Evolutionary conservation across 2,329 filamentous ascomycete species (phyloP).

Genomic region (Arthrobotrys iridis): DNA sequence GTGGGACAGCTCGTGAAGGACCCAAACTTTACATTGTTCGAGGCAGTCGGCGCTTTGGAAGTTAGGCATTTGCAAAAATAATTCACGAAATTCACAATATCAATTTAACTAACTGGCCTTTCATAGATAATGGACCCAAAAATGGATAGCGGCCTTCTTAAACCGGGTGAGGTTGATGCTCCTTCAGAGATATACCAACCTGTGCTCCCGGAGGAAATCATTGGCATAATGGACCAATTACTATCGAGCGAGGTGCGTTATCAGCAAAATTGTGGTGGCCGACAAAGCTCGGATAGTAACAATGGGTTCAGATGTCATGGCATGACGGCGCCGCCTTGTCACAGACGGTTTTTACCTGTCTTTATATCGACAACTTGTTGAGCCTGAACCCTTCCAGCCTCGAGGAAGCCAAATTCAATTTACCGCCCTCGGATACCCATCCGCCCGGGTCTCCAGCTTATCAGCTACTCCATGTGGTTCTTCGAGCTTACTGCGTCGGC

Average conservation of each 20-base stretch:
- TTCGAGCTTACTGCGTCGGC: constrained; percentile 86
- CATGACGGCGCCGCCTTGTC: constrained; percentile 94
- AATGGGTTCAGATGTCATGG: constrained; percentile 80
- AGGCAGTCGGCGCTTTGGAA: constrained; percentile 88
- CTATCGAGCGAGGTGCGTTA: constrained; percentile 80
- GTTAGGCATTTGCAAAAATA: constrained; percentile 60
- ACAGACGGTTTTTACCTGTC: constrained; percentile 90
- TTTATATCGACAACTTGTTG: constrained; percentile 86
- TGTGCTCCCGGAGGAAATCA: constrained; percentile 78
- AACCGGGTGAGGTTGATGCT: constrained; percentile 81
- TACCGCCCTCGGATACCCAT: constrained; percentile 57
- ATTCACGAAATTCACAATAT: constrained; percentile 15
- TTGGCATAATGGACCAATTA: constrained; percentile 94
- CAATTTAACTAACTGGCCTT: constrained; percentile 29
- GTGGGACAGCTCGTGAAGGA: constrained; percentile 91
- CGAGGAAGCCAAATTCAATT: constrained; percentile 72
- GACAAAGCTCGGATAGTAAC: constrained; percentile 22
- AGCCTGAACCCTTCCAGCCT: constrained; percentile 74
- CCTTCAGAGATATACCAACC: constrained; percentile 78
- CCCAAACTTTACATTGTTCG: constrained; percentile 91
- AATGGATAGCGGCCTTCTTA: constrained; percentile 93
- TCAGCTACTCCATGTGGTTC: constrained; percentile 64
- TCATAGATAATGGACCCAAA: constrained; percentile 97
- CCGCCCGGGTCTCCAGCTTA: constrained; percentile 44
- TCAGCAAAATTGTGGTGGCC: background rate